phyloP scores from a whole-genome alignment of 495 filamentous ascomycete species.

The Penicillium coprophilum region DNA sequence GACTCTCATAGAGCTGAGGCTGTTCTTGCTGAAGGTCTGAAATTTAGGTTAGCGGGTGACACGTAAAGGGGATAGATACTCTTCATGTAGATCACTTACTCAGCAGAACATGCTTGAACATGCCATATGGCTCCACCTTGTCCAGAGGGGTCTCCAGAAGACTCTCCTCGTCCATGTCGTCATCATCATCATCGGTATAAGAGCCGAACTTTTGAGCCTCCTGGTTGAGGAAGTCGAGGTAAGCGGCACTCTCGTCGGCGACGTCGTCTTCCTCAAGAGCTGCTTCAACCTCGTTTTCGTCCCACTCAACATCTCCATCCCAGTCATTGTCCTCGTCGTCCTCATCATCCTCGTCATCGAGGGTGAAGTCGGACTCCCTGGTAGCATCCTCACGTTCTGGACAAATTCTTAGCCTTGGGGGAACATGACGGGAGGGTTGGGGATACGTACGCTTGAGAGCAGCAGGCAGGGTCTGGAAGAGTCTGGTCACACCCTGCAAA shows the following conservation, averaged over 20 bases:
- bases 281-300: conserved; percentile 60
- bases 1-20: conserved; percentile 77
- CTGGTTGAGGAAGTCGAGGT: conserved; percentile 92
- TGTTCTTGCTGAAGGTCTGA: conserved; percentile 86
- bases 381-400: conserved; percentile 87
- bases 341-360: conserved; percentile 73
- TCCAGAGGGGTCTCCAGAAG: conserved; percentile 92
- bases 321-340: conserved; percentile 70
- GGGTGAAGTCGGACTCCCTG: conserved; percentile 78
- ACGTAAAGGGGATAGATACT: too few species aligned
- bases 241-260: conserved; percentile 87
- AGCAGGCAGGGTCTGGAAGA: conserved; percentile 88
- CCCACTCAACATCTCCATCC: conserved; percentile 67
- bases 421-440: neutral
- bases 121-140: conserved; percentile 86
- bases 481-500: conserved; percentile 81
- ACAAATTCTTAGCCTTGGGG: conserved; percentile 18
- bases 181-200: conserved; percentile 72
- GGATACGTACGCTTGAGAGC: conserved; percentile 72
- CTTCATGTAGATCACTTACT: conserved; percentile 60
- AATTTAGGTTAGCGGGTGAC: conserved; percentile 19
- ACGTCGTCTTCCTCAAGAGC: conserved; percentile 59
- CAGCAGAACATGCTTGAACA: conserved; percentile 78
- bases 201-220: conserved; percentile 85
- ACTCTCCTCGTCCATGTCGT: conserved; percentile 87